Conservation (phyloP, 192 early-diverging fungal genomes). For the Pilaira anomala region DNA sequence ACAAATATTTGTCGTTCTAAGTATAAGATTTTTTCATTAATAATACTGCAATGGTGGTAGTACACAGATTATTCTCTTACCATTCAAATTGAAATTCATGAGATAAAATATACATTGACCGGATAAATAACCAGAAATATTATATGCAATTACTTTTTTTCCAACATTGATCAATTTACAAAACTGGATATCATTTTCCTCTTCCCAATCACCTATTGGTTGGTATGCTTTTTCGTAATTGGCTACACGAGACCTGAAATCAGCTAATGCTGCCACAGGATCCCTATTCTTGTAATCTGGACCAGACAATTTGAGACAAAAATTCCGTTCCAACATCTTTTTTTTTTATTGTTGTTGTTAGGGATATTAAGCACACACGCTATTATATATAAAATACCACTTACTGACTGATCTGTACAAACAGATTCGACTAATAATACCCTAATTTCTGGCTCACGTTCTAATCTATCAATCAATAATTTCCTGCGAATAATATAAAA, state of each 20-base stretch:
- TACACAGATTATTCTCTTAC: conserved; percentile 30
- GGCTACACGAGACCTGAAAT: conserved; percentile 80
- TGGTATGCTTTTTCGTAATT: conserved; percentile 96
- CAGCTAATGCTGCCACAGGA: conserved; percentile 73
- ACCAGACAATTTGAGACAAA: conserved; percentile 86
- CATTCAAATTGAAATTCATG: conserved; percentile 93
- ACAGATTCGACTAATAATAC: conserved; percentile 81
- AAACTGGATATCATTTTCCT: conserved; percentile 76
- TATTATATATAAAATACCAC: conserved; percentile 25
- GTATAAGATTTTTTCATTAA: not conserved
- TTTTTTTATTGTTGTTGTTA: no score
- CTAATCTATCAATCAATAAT: conserved; percentile 57
- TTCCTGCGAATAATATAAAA: conserved; percentile 35
- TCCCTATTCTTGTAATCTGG: conserved; percentile 92
- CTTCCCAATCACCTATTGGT: conserved; percentile 79
- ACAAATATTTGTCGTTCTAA: conserved; percentile 81
- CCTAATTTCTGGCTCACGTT: conserved; percentile 60
- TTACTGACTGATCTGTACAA: conserved; percentile 70
- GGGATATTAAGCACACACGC: no score
- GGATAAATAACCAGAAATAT: conserved; percentile 89
- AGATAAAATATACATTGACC: conserved; percentile 96
- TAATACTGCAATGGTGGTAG: not conserved
- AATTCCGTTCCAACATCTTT: conserved; percentile 74
- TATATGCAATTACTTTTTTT: conserved; percentile 92
- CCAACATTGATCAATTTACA: conserved; percentile 98